phyloP scores from a whole-genome alignment of 2,329 filamentous ascomycete genomes.

The Cadophora gregata region DNA sequence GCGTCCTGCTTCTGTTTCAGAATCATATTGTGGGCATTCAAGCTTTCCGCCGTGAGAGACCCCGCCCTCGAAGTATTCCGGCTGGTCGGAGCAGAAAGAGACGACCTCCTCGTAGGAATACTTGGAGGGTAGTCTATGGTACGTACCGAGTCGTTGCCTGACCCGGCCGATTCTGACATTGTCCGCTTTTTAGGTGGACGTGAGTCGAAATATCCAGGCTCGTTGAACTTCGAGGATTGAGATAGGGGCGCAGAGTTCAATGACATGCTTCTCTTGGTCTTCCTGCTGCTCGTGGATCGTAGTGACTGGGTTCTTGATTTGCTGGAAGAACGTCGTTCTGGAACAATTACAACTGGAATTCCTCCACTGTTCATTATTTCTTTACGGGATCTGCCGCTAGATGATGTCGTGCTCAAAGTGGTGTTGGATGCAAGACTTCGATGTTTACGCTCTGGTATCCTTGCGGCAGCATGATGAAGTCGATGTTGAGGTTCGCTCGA shows the following conservation, averaged over 20 bases:
- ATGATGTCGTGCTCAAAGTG: slow-evolving; percentile 54
- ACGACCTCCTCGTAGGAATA: slow-evolving; percentile 63
- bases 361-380: slow-evolving; percentile 64
- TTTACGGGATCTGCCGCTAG: slow-evolving; percentile 61
- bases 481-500: slow-evolving; percentile 38
- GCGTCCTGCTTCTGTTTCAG: slow-evolving; percentile 34
- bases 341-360: slow-evolving; percentile 68
- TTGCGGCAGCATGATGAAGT: slow-evolving; percentile 36
- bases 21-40: slow-evolving; percentile 58
- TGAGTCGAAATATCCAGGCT: slow-evolving; percentile 52
- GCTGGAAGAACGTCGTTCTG: slow-evolving; percentile 58
- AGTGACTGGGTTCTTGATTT: slow-evolving; percentile 60
- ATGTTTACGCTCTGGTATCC: slow-evolving; percentile 37
- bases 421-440: slow-evolving; percentile 55
- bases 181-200: slow-evolving; percentile 40
- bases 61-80: slow-evolving; percentile 59
- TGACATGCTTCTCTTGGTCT: slow-evolving; percentile 60
- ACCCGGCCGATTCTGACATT: slow-evolving; percentile 42
- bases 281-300: slow-evolving; percentile 65
- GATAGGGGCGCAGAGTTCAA: slow-evolving; percentile 54
- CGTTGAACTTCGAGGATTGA: slow-evolving; percentile 51
- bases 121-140: slow-evolving; percentile 66
- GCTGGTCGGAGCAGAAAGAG: slow-evolving; percentile 67
- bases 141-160: slow-evolving; percentile 44
- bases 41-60: slow-evolving; percentile 64